Conservation (phyloP, 768 basidiomycete genomes). For the Mycena floridula region DNA sequence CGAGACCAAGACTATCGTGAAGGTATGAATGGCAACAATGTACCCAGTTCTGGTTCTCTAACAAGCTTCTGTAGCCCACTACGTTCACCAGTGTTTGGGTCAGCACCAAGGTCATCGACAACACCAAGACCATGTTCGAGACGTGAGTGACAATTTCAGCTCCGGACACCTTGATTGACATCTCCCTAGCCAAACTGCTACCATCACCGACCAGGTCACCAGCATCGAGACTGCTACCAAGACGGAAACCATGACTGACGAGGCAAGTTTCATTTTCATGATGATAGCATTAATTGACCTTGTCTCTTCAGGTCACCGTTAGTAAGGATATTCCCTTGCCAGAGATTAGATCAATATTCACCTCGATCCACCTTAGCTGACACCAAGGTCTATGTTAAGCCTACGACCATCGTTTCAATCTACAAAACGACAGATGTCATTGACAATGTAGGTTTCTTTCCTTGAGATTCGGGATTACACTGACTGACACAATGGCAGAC, state of each 20-base stretch:
- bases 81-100: constrained; percentile 50
- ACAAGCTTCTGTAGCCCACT: no score
- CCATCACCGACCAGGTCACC: constrained; percentile 45
- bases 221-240: constrained; percentile 48
- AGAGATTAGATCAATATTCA: background rate
- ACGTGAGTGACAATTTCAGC: background rate
- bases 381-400: constrained; percentile 35
- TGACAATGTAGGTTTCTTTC: constrained; percentile 40
- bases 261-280: no score
- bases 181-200: background rate
- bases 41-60: no score
- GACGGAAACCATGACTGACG: constrained; percentile 49
- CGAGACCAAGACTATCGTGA: constrained; percentile 48
- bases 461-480: background rate
- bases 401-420: constrained; percentile 52
- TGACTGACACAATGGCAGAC: no score
- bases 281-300: no score
- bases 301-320: no score
- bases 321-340: background rate
- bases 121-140: constrained; percentile 19
- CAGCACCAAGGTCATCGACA: constrained; percentile 52
- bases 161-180: background rate
- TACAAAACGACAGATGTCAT: constrained; percentile 50
- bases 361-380: constrained; percentile 4
- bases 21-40: no score